Base-by-base conservation (phyloP, 495 filamentous ascomycete genomes). In the Aspergillus wentii region DNA sequence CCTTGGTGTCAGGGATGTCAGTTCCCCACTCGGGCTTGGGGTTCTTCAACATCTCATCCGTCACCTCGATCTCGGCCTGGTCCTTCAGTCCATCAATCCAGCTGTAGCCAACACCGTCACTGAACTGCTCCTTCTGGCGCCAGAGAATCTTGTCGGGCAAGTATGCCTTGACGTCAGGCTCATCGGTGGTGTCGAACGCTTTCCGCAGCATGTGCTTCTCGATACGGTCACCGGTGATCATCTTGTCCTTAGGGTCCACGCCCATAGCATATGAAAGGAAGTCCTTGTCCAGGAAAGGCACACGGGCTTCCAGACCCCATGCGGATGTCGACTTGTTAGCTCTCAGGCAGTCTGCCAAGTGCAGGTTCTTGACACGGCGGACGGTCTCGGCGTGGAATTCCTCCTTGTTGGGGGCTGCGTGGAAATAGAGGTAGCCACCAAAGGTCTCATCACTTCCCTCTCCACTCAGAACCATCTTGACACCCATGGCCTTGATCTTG, bases 261-360 rank as follows among this genome's bases (percentile, higher is more conserved):
- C 82, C 84, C 88, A 98, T 95, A 38, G 82, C 64, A 41, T 77
- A 74, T 59, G 95, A 87, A 38, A 98, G 77, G 76, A 98, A 98
- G 72, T 91, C 51, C 32, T 97, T 95, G 68, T 98, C 92, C 28
- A 98, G 73, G 79, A 98, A 98, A 5, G 92, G 92, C 41, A 98
- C 92, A 57, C 92, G 90, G 34, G 92, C 92, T 72, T 98, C 92
- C 27, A 98, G 80, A 56, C 92, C 92, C 92, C 92, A 98, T 19
- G 94, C 92, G n/a, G 86, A 83, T 20, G 92, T 98, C 15, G 91
- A 96, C 74, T 98, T 98, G 81, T 98, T 98, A 54, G 92, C 92
- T 54, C 92, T 78, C 51, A 98, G 74, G 66, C 92, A 97, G 61
- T 98, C 92, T 15, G 90, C 80, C 50, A 95, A 66, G 61, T 98